These are phyloP conservation scores for Meredithiella fracta DNA, from an alignment of 2,329 filamentous ascomycete genomes.

Conservation along the genomic window DNA sequence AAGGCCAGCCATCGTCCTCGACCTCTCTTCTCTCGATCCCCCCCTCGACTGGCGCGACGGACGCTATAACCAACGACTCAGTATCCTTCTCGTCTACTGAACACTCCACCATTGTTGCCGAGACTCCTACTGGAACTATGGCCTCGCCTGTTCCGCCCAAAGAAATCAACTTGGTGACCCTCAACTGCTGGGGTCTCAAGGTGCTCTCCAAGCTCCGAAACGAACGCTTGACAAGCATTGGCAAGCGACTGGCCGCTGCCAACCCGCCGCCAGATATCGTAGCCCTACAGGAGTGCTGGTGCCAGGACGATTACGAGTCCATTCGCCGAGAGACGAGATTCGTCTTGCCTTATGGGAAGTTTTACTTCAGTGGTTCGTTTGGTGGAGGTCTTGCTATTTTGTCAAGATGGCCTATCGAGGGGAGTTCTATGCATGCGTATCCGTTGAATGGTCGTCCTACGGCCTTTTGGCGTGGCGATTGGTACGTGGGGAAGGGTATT, in stretches of 20 bases:
- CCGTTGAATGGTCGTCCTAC: slow-evolving; percentile 86
- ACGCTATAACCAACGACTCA: neutral
- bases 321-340: slow-evolving; percentile 58
- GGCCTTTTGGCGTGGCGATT: slow-evolving; percentile 87
- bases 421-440: slow-evolving; percentile 73
- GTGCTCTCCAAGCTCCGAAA: slow-evolving; percentile 63
- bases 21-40: slow-evolving; percentile 3
- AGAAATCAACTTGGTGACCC: slow-evolving; percentile 62
- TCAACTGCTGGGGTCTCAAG: slow-evolving; percentile 96
- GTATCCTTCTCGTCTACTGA: neutral
- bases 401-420: slow-evolving; percentile 80
- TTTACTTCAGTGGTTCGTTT: slow-evolving; percentile 79
- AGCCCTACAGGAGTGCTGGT: slow-evolving; percentile 91
- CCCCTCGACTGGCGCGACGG: neutral
- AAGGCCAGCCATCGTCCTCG: slow-evolving; percentile 9
- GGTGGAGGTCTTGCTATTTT: slow-evolving; percentile 79
- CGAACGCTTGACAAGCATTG: slow-evolving; percentile 70
- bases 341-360: slow-evolving; percentile 78
- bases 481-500: slow-evolving; percentile 91
- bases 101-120: slow-evolving; percentile 12
- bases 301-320: slow-evolving; percentile 62
- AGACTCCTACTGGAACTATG: slow-evolving; percentile 24
- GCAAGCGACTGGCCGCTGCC: slow-evolving; percentile 53
- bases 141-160: slow-evolving; percentile 13
- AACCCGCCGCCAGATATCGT: slow-evolving; percentile 66